phyloP scores from a whole-genome alignment of 345 rosid genomes.

The Salix udensis region DNA sequence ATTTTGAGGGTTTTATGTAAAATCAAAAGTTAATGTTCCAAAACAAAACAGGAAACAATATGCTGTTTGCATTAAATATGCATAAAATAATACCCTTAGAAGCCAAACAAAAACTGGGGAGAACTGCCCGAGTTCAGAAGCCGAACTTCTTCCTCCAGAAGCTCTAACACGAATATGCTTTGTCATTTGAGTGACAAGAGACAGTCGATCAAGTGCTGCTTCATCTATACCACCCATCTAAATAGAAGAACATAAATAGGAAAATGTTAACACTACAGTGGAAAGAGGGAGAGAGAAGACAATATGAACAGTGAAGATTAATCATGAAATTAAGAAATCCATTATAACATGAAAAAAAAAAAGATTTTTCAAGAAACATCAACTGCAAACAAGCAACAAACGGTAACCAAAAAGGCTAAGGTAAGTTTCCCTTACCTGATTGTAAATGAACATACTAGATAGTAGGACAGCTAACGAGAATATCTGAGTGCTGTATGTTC shows the following conservation, averaged over 20 bases:
- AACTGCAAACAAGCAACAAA: not conserved
- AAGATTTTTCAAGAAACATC: not conserved
- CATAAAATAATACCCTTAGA: constrained; percentile 57
- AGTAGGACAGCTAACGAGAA: constrained; percentile 91
- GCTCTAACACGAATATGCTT: constrained; percentile 96
- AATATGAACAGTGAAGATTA: not conserved
- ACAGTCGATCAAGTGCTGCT: constrained; percentile 91
- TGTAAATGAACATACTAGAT: constrained; percentile 96
- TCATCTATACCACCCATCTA: constrained; percentile 99
- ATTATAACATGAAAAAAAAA: not conserved
- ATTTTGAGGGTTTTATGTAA: not conserved
- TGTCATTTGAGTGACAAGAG: constrained; percentile 96
- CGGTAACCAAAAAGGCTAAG: not conserved
- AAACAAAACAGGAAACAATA: not conserved
- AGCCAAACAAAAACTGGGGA: constrained; percentile 99
- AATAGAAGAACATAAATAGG: constrained; percentile 1
- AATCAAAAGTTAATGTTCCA: not conserved
- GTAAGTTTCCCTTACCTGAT: constrained; percentile 55
- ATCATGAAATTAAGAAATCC: not conserved
- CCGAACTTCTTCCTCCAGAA: constrained; percentile 66
- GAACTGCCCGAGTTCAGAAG: constrained; percentile 88
- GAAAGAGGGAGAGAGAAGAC: not conserved
- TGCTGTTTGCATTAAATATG: not conserved
- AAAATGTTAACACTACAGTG: not conserved
- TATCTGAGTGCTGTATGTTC: constrained; percentile 98